These are phyloP conservation scores for Ogataea paradorogensis DNA, from an alignment of 805 yeast genomes.

Conservation along the genomic window DNA sequence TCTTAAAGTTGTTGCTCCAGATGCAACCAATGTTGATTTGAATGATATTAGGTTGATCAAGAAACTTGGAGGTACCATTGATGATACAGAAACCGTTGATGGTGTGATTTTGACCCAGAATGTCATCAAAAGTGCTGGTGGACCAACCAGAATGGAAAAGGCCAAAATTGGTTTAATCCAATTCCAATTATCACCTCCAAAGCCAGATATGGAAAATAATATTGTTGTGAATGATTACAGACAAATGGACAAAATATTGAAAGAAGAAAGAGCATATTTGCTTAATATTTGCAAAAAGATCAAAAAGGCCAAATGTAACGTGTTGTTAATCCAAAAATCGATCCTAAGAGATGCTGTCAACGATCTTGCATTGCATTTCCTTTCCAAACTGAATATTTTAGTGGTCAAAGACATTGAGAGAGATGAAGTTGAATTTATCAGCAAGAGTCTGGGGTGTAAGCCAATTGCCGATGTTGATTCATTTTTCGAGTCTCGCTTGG, in stretches of 20 bases:
- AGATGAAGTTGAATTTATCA: constrained; percentile 91
- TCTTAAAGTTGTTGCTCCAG: constrained; percentile 52
- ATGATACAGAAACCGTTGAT: constrained; percentile 87
- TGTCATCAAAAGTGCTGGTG: constrained; percentile 88
- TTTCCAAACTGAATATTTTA: constrained; percentile 88
- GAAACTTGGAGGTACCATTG: constrained; percentile 96
- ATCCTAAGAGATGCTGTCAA: constrained; percentile 92
- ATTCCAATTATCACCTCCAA: constrained; percentile 94
- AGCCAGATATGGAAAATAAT: constrained; percentile 96
- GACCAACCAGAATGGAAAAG: constrained; percentile 91
- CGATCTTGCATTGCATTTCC: constrained; percentile 90
- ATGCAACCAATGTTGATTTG: constrained; percentile 71
- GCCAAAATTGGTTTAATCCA: constrained; percentile 88
- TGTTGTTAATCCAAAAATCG: constrained; percentile 85
- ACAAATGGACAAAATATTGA: constrained; percentile 97
- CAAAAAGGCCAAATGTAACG: constrained; percentile 96
- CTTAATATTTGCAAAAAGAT: constrained; percentile 93
- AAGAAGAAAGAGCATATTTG: constrained; percentile 95
- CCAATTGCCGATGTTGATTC: constrained; percentile 95
- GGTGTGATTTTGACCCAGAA: constrained; percentile 94
- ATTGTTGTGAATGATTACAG: constrained; percentile 97
- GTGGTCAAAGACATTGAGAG: constrained; percentile 94
- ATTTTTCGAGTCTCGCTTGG: constrained; percentile 90
- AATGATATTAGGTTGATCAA: constrained; percentile 86
- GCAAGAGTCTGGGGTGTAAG: constrained; percentile 83